Base-by-base conservation (phyloP, 495 filamentous ascomycete species). In the Trichoderma parareesei region DNA sequence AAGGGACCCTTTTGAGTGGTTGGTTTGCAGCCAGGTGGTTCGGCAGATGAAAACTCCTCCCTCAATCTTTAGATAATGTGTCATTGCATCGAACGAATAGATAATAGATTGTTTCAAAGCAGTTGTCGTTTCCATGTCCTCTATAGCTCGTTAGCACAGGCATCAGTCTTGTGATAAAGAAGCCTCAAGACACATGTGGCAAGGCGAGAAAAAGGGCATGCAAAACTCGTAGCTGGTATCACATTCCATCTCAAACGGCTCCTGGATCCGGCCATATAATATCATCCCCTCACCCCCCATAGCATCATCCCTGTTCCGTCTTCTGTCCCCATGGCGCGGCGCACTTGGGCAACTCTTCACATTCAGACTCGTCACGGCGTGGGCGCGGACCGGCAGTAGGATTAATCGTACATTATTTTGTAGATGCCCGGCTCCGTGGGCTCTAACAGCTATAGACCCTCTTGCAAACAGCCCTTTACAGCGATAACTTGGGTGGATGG, bases 351-450 rank as follows among this genome's bases (percentile, higher is more conserved):
- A 57, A 57, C 53, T 57, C 3, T 57, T 57, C 53, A 37, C 11
- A 57, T 37, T 57, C 27, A 57, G 53, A 57, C 53, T 57, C 2
- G 27, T 37, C 27, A 57, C 27, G 27, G 53, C 53, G 33, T 37
- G 53, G 46, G 33, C 33, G 27, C 27, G 27, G 11, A 38, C 53
- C 53, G 18, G 53, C 53, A 57, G 27, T 33, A 37, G 53, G 53
- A 57, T 57, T 57, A 57, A 57, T 57, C 53, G 53, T 57, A 57
- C 53, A 57, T 57, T 57, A 57, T 57, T 57, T 35, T 35, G 35
- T 37, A 57, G 33, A 49, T 49, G 46, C 46, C 53, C 53, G 27
- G 53, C 53, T 57, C 7, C 27, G 11, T 18, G 53, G 33, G 20
- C 53, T 57, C 53, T 57, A 57, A 37, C 53, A 57, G 9, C 33